Evolutionary conservation across 257 asterid species (phyloP).

Genomic region (Nicotiana sylvestris): DNA sequence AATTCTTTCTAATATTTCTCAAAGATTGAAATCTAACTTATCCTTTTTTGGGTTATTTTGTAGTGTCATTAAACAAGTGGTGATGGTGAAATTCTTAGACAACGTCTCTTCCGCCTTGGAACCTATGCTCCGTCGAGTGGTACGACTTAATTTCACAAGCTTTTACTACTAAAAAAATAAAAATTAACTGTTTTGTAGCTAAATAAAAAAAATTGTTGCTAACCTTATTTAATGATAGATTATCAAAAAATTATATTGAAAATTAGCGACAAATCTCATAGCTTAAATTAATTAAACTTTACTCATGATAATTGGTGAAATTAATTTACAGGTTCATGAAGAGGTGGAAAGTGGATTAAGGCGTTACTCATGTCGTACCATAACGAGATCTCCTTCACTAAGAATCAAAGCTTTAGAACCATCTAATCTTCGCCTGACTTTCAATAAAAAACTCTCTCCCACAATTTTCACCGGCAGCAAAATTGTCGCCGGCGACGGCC

Average conservation of each 20-base stretch:
- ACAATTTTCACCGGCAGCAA: conserved; percentile 66
- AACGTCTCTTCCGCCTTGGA: conserved; percentile 56
- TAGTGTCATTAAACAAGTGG: conserved; percentile 64
- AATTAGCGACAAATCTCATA: no score
- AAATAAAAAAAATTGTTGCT: no score
- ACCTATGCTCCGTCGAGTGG: conserved; percentile 76
- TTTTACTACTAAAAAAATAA: no score
- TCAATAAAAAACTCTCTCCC: conserved; percentile 25
- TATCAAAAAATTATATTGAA: no score
- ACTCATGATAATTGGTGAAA: no score
- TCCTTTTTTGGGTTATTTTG: neutral
- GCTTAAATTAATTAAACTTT: no score
- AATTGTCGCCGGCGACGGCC: conserved; percentile 29
- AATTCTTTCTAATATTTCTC: neutral
- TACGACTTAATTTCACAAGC: neutral
- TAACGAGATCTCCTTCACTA: conserved; percentile 36
- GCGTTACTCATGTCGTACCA: conserved; percentile 22
- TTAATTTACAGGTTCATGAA: conserved; percentile 46
- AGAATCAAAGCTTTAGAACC: conserved; percentile 26
- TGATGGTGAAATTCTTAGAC: conserved; percentile 47
- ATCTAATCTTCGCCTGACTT: conserved; percentile 28
- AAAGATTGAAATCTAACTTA: neutral
- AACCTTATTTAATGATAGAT: no score
- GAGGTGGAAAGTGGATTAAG: conserved; percentile 56
- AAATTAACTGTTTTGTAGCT: no score